Percentiles rank a stretch among this genome's conserved stretches.
Conservation (phyloP, 2,329 filamentous ascomycete genomes). For the Aspergillus felis region DNA sequence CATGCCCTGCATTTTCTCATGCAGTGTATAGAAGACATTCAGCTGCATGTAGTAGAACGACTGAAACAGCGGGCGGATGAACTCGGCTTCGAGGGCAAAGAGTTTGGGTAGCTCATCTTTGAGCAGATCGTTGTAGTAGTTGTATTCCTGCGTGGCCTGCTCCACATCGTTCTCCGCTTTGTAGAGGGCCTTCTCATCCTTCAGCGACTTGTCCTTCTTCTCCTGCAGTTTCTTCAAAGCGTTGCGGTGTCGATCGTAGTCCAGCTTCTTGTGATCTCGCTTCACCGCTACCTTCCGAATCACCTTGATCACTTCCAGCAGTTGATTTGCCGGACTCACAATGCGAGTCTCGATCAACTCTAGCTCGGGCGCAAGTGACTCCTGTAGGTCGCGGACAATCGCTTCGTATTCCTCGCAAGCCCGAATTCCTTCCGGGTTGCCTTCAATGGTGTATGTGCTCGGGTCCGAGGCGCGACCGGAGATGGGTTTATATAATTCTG, state of each 20-base stretch:
- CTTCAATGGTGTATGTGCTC: conserved; percentile 72
- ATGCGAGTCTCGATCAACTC: conserved; percentile 96
- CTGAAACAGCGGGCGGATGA: conserved; percentile 95
- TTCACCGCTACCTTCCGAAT: conserved; percentile 86
- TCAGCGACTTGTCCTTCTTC: conserved; percentile 92
- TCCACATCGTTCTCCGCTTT: conserved; percentile 92
- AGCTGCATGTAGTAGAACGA: conserved; percentile 99
- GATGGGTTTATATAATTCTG: conserved; percentile 97
- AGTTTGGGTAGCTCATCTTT: conserved; percentile 94
- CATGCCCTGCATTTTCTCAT: conserved; percentile 95
- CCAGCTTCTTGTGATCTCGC: conserved; percentile 94
- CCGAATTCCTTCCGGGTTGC: conserved; percentile 86
- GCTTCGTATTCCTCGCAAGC: conserved; percentile 96
- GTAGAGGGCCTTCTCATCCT: conserved; percentile 97
- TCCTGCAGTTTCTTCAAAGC: conserved; percentile 91
- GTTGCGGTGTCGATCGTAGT: conserved; percentile 83
- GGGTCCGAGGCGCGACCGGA: conserved; percentile 94
- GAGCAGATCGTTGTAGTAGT: conserved; percentile 95
- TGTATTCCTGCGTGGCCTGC: conserved; percentile 88
- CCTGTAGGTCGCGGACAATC: conserved; percentile 85
- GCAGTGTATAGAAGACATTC: conserved; percentile 97
- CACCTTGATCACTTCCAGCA: conserved; percentile 90
- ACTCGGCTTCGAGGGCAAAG: conserved; percentile 84
- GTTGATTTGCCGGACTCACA: conserved; percentile 86
- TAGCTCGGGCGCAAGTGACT: conserved; percentile 81